phyloP scores from a whole-genome alignment of 2,329 filamentous ascomycete species.

The Mariannaea sp. region DNA sequence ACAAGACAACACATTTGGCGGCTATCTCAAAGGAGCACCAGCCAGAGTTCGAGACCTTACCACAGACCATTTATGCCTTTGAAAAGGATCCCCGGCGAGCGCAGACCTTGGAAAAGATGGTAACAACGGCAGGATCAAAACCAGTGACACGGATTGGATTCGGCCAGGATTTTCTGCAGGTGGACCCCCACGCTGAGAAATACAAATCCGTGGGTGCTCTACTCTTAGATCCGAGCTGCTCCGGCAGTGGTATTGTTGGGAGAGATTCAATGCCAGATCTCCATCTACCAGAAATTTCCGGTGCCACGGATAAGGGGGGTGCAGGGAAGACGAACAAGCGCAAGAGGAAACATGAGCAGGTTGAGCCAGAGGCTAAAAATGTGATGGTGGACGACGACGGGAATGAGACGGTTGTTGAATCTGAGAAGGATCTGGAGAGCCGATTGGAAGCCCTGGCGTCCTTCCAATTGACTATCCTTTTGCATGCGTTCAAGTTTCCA shows the following conservation, averaged over 20 bases:
- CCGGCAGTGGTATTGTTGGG: slow-evolving; percentile 91
- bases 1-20: slow-evolving; percentile 94
- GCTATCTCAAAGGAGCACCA: slow-evolving; percentile 64
- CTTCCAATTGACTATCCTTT: slow-evolving; percentile 81
- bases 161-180: slow-evolving; percentile 80
- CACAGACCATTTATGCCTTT: slow-evolving; percentile 70
- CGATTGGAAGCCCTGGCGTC: slow-evolving; percentile 75
- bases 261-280: slow-evolving; percentile 77
- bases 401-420: slow-evolving; percentile 56
- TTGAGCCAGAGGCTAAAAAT: slow-evolving; percentile 38
- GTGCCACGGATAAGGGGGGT: slow-evolving; percentile 23
- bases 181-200: slow-evolving; percentile 65
- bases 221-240: slow-evolving; percentile 92
- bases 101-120: slow-evolving; percentile 82
- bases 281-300: slow-evolving; percentile 56
- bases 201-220: slow-evolving; percentile 78
- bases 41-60: slow-evolving; percentile 42
- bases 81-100: slow-evolving; percentile 76
- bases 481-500: slow-evolving; percentile 84
- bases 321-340: slow-evolving; percentile 37
- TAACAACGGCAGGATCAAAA: slow-evolving; percentile 74
- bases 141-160: slow-evolving; percentile 68
- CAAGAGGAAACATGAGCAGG: slow-evolving; percentile 54
- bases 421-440: slow-evolving; percentile 61
- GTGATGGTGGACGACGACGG: slow-evolving; percentile 63